Evolutionary conservation across 495 filamentous ascomycete species (phyloP), one percentile per base, ranked within the genome.

Genomic region (Penicillium bovifimosum): DNA sequence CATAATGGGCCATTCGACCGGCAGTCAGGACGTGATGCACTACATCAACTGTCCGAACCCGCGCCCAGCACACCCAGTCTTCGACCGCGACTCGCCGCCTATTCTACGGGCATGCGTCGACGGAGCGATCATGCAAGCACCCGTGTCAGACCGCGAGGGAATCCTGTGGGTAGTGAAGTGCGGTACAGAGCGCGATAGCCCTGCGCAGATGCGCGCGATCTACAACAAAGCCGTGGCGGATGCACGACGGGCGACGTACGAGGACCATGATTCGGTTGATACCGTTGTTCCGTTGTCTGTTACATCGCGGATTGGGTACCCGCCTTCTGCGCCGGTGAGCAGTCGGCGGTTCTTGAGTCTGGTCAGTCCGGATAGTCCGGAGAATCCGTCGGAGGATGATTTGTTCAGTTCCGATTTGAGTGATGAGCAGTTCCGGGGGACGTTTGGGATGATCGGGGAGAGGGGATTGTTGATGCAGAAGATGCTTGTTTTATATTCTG

Each of bases 11-110:
- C 88, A 95, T 56, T 90, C 86, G 11, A 88, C 85, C 0, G 92
- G 92, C 0, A 87, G 86, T 50, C 92, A 95, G 72, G 90, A 92
- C 60, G 82, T 86, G 38, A 76, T 96, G 74, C 81, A 87, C 50
- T 95, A 91, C 59, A 67, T 87, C 14, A 65, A 63, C 31, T 59
- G 61, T 26, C 62, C 63, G 6, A 70, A 68, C 27, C 71, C 71
- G 1, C 67, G 70, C 55, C 59, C 43, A 9, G 52, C 52, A 45
- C 58, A 66, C 13, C 67, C 67, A 0, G 50, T 61, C 6, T 68
- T 75, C 31, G 71, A 75, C 33, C 46, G 56, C 0, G 41, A 56
- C 7, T 61, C 66, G 39, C 33, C 49, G 17, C 67, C 69, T 6
- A 50, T 73, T 3, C 16, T 56, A 5, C 65, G 69, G 5, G 69